phyloP scores from a whole-genome alignment of 139 green algal genomes.

The Chlamydomonas sp. region DNA sequence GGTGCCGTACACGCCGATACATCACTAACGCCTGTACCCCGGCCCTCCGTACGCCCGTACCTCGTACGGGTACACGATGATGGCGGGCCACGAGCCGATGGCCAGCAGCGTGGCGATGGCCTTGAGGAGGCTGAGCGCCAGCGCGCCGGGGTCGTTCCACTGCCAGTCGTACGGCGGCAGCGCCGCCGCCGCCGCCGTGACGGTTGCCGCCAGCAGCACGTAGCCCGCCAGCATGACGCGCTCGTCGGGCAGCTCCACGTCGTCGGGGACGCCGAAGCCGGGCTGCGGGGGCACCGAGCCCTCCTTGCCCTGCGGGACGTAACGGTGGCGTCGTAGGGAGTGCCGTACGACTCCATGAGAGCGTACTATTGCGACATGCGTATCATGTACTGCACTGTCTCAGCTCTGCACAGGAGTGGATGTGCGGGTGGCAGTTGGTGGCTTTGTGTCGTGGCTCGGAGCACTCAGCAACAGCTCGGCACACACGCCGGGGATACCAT shows the following conservation, averaged over 20 bases:
- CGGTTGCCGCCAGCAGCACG: neutral
- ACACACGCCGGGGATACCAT: too few relatives aligned
- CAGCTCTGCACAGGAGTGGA: too few relatives aligned
- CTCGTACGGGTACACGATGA: neutral
- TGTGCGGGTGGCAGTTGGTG: too few relatives aligned
- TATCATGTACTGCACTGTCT: too few relatives aligned
- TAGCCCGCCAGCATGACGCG: conserved; percentile 5
- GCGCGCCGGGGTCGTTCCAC: neutral
- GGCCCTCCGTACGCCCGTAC: neutral
- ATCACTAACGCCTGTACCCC: too few relatives aligned
- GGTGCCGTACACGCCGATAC: too few relatives aligned
- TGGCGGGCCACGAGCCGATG: neutral
- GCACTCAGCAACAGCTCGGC: too few relatives aligned
- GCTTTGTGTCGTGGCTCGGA: too few relatives aligned
- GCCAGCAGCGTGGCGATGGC: neutral
- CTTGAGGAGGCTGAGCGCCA: neutral
- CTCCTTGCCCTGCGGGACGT: neutral
- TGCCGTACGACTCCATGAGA: too few relatives aligned
- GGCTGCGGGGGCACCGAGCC: neutral
- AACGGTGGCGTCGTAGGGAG: too few relatives aligned
- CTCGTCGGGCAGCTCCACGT: conserved; percentile 20
- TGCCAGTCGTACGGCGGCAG: neutral
- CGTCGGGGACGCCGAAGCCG: neutral
- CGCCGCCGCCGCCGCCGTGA: neutral
- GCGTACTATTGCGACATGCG: too few relatives aligned